These are phyloP conservation scores for Fraxinus quadrangulata DNA, from an alignment of 257 asterid genomes.

Conservation along the genomic window DNA sequence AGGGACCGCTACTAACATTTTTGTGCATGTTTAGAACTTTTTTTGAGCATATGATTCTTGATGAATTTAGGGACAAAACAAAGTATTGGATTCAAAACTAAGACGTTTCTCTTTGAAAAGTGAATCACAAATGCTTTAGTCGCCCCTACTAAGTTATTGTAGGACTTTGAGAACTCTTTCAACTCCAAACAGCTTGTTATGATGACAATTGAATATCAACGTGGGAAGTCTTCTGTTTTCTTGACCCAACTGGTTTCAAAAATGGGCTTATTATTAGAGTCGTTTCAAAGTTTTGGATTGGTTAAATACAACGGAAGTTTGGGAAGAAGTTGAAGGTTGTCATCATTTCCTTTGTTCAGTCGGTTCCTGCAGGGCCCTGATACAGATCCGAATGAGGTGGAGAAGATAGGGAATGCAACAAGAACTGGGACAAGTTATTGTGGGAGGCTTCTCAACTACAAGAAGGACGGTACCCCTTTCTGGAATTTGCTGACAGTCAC, in stretches of 20 bases:
- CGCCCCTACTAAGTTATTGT: not conserved
- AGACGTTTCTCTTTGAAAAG: not conserved
- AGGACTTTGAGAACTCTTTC: conserved; percentile 1
- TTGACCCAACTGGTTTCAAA: not conserved
- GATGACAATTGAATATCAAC: not conserved
- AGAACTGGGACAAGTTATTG: conserved; percentile 81
- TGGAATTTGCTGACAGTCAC: conserved; percentile 93
- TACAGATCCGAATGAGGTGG: conserved; percentile 85
- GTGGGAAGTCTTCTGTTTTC: not conserved
- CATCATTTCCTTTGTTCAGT: conserved; percentile 56
- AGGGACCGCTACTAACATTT: not conserved
- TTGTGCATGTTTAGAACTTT: not conserved
- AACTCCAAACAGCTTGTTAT: not conserved
- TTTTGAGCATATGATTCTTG: not conserved
- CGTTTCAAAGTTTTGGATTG: not conserved
- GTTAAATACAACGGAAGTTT: conserved; percentile 18
- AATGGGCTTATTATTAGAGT: not conserved
- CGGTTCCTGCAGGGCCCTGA: conserved; percentile 97
- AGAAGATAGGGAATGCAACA: conserved; percentile 64
- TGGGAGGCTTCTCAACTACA: conserved; percentile 94
- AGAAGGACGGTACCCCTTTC: conserved; percentile 92
- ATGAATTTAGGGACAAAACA: not conserved
- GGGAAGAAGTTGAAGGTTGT: conserved; percentile 30
- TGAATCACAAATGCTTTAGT: conserved; percentile 4
- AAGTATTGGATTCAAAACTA: not conserved